phyloP scores from a whole-genome alignment of 805 yeast species.

The Torulaspora franciscae region DNA sequence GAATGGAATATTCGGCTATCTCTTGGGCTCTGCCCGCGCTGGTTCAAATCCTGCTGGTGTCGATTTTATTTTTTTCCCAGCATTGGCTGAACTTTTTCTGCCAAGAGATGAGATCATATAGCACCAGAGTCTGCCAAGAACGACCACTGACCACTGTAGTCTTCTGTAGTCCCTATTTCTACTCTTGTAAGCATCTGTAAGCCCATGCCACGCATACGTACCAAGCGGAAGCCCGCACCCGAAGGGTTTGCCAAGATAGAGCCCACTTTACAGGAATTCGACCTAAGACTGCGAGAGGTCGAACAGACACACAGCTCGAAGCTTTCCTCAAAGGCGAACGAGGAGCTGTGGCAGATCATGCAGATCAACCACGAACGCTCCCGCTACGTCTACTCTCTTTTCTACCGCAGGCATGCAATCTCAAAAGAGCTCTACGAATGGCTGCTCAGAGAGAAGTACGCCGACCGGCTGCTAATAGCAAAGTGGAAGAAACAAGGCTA shows the following conservation, averaged over 20 bases:
- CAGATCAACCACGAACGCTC: constrained; percentile 71
- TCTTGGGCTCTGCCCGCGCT: constrained; percentile 75
- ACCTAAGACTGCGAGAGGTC: constrained; percentile 51
- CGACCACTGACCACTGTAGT: neutral
- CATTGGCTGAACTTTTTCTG: neutral
- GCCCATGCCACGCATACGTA: constrained; percentile 24
- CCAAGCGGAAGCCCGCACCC: constrained; percentile 48
- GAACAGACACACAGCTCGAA: constrained; percentile 39
- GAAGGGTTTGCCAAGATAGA: constrained; percentile 66
- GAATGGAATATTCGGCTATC: constrained; percentile 44
- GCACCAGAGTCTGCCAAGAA: no score
- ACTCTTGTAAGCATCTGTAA: neutral
- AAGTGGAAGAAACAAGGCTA: constrained; percentile 85
- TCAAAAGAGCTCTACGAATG: constrained; percentile 66
- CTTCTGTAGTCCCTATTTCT: neutral
- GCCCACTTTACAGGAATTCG: constrained; percentile 59
- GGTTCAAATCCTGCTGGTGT: constrained; percentile 77
- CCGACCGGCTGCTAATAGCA: constrained; percentile 68
- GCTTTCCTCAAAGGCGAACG: constrained; percentile 48
- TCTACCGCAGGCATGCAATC: constrained; percentile 65
- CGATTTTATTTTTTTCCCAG: constrained; percentile 39
- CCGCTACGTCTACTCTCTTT: constrained; percentile 67
- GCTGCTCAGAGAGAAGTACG: constrained; percentile 60
- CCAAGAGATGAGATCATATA: neutral
- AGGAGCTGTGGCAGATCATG: constrained; percentile 64